phyloP scores from a whole-genome alignment of 805 yeast genomes.

The Wickerhamomyces ciferrii region DNA sequence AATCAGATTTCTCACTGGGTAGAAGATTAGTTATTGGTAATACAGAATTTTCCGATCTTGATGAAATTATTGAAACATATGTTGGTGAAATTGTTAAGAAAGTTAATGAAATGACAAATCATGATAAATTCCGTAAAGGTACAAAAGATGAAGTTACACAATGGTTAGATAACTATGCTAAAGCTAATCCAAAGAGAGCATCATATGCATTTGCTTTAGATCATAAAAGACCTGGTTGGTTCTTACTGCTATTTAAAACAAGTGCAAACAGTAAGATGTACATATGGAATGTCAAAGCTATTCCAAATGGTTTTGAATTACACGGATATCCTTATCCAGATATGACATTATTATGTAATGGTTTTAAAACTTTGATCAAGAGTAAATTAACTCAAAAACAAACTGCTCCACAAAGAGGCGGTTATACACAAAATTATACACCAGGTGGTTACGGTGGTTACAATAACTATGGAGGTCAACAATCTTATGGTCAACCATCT shows the following conservation, averaged over 20 bases:
- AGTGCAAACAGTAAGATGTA: slow-evolving; percentile 61
- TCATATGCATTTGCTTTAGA: slow-evolving; percentile 90
- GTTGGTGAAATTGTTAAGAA: slow-evolving; percentile 78
- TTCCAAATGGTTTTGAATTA: slow-evolving; percentile 79
- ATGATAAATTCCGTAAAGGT: slow-evolving; percentile 87
- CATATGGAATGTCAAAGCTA: slow-evolving; percentile 89
- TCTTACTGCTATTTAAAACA: slow-evolving; percentile 79
- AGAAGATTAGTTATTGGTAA: slow-evolving; percentile 59
- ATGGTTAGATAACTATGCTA: slow-evolving; percentile 84
- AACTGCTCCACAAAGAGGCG: slow-evolving; percentile 1
- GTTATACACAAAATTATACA: background rate
- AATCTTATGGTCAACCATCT: background rate
- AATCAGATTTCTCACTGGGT: slow-evolving; percentile 58
- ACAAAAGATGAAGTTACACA: slow-evolving; percentile 73
- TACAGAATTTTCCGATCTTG: slow-evolving; percentile 76
- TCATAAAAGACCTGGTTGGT: slow-evolving; percentile 92
- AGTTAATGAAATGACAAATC: slow-evolving; percentile 76
- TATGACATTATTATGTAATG: slow-evolving; percentile 84
- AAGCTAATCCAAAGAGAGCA: slow-evolving; percentile 85
- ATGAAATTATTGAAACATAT: slow-evolving; percentile 86
- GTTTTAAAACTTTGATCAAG: slow-evolving; percentile 70
- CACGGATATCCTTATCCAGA: slow-evolving; percentile 83
- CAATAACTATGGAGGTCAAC: background rate
- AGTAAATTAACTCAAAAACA: slow-evolving; percentile 4
- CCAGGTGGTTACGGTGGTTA: background rate